These are phyloP conservation scores for Boletus rubroflammeus DNA, from an alignment of 768 basidiomycete species.

Conservation along the genomic window DNA sequence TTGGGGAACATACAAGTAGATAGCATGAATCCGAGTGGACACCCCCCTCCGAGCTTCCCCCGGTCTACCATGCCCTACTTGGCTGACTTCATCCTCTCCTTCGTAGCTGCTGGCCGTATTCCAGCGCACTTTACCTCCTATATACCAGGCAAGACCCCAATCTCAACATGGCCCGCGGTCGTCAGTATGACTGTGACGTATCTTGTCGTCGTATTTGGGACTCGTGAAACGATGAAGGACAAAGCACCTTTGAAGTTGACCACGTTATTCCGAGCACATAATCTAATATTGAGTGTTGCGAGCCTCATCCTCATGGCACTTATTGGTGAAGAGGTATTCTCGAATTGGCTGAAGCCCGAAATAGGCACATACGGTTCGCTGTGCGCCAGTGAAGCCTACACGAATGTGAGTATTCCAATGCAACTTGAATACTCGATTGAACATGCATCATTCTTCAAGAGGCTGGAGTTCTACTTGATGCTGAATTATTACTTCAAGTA, in stretches of 20 bases:
- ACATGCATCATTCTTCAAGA: conserved; percentile 39
- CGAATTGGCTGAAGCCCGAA: conserved; percentile 69
- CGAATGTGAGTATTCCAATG: conserved; percentile 54
- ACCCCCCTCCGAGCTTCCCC: background rate
- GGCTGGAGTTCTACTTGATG: conserved; percentile 91
- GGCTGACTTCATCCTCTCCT: conserved; percentile 61
- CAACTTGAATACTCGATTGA: background rate
- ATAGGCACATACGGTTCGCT: conserved; percentile 73
- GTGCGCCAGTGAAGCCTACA: conserved; percentile 75
- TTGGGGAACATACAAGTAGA: conserved; percentile 10
- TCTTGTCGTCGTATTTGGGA: conserved; percentile 81
- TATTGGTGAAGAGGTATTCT: conserved; percentile 86
- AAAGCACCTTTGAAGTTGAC: conserved; percentile 67
- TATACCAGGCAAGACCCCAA: conserved; percentile 71
- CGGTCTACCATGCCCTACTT: conserved; percentile 55
- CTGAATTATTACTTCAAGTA: conserved; percentile 98
- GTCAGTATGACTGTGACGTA: conserved; percentile 66
- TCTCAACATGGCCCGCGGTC: conserved; percentile 74
- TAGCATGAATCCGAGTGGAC: background rate
- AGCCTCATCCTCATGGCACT: conserved; percentile 74
- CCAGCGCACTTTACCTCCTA: conserved; percentile 59
- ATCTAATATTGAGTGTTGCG: conserved; percentile 77
- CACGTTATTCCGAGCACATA: conserved; percentile 80
- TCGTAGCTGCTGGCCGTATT: conserved; percentile 48
- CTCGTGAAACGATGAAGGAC: conserved; percentile 79